Conservation (phyloP, 768 basidiomycete genomes). For the Leccinum boreale region DNA sequence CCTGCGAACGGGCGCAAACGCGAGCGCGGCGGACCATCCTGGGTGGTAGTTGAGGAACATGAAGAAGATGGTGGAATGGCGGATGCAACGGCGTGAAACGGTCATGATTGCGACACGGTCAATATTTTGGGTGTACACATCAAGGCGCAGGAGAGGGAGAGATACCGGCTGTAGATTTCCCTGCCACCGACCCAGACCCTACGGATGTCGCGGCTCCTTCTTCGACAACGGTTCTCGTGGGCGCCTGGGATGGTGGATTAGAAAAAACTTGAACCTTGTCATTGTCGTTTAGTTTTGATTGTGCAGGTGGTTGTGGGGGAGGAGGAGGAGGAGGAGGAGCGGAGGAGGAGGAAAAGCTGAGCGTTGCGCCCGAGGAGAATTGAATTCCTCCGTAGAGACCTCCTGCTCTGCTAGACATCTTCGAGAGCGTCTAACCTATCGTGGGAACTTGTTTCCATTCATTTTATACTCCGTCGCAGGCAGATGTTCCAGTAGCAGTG, state of each 20-base stretch:
- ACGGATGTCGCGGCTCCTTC: constrained; percentile 23
- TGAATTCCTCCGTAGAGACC: constrained; percentile 86
- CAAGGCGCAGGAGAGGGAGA: constrained; percentile 42
- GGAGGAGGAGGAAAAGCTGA: constrained; percentile 40
- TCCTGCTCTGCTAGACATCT: constrained; percentile 76
- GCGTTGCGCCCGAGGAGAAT: constrained; percentile 67
- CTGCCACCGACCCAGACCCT: constrained; percentile 33
- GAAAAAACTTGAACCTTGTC: constrained; percentile 8
- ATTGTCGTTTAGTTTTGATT: constrained; percentile 19
- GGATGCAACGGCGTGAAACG: constrained; percentile 18
- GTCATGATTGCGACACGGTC: constrained; percentile 35
- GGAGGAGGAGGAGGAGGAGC: constrained; percentile 28
- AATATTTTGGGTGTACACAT: constrained; percentile 34
- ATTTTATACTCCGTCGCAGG: no score
- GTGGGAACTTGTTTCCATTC: constrained; percentile 13
- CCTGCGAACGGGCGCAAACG: constrained; percentile 81
- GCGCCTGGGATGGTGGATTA: constrained; percentile 19
- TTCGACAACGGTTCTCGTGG: constrained; percentile 26
- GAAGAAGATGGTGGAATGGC: not conserved
- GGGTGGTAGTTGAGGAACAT: not conserved
- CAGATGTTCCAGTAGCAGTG: no score
- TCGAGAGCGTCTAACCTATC: constrained; percentile 25
- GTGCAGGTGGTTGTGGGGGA: constrained; percentile 14
- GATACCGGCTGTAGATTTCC: constrained; percentile 57
- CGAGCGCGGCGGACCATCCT: constrained; percentile 90